Conservation (phyloP, 2,329 filamentous ascomycete species). For the Orbilia brochopaga region DNA sequence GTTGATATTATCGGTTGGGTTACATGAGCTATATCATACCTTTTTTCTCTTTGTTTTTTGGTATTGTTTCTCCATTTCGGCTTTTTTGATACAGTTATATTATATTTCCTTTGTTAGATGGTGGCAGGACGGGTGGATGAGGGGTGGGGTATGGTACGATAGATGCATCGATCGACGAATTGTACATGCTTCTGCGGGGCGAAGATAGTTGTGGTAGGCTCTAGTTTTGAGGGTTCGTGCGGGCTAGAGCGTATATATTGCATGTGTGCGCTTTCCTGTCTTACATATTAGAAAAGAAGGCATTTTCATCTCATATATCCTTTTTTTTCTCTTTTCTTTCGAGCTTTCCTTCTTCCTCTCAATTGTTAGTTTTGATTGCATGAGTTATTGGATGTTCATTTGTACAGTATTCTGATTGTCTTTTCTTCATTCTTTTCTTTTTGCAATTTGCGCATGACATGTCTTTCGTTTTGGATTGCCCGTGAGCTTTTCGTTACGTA, state of each 20-base stretch:
- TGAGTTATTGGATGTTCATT: not conserved
- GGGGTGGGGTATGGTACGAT: too few relatives aligned
- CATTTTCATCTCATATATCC: not conserved
- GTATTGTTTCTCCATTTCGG: too few relatives aligned
- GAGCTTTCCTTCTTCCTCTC: not conserved
- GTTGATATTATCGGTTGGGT: too few relatives aligned
- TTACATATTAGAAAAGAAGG: not conserved
- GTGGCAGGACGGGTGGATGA: too few relatives aligned
- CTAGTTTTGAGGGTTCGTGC: not conserved
- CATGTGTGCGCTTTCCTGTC: not conserved
- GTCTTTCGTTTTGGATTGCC: not conserved
- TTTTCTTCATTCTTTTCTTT: not conserved
- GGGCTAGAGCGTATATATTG: not conserved
- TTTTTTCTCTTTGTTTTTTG: too few relatives aligned
- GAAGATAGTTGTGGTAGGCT: too few relatives aligned
- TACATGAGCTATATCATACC: too few relatives aligned
- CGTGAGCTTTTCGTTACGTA: not conserved
- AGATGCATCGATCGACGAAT: too few relatives aligned
- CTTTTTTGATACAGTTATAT: too few relatives aligned
- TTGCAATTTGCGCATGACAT: not conserved
- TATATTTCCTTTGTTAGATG: too few relatives aligned
- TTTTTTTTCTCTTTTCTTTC: slow-evolving; percentile 14
- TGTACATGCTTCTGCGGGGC: too few relatives aligned
- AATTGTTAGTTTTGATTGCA: not conserved
- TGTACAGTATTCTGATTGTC: not conserved